phyloP scores from a whole-genome alignment of 2,329 filamentous ascomycete genomes.

The Epichloe sibirici region DNA sequence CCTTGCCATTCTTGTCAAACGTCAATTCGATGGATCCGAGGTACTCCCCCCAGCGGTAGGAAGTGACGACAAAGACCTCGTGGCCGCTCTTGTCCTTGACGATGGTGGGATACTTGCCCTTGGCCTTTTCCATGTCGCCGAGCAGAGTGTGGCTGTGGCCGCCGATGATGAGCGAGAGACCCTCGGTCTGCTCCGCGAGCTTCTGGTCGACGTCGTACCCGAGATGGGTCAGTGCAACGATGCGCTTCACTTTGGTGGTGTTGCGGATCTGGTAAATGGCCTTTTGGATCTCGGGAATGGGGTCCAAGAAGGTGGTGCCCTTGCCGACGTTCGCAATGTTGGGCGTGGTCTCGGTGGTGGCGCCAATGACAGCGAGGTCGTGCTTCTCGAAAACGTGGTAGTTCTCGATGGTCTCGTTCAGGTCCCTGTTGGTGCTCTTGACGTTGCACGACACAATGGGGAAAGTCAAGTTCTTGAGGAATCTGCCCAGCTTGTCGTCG shows the following conservation, averaged over 20 bases:
- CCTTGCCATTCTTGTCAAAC: slow-evolving; percentile 47
- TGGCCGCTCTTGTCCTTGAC: slow-evolving; percentile 47
- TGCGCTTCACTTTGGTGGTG: slow-evolving; percentile 50
- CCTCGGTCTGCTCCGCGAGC: slow-evolving; percentile 46
- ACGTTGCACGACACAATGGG: slow-evolving; percentile 53
- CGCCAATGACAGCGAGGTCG: slow-evolving; percentile 49
- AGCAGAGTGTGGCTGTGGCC: slow-evolving; percentile 50
- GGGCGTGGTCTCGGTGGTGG: slow-evolving; percentile 28
- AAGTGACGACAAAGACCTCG: slow-evolving; percentile 56
- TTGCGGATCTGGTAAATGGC: slow-evolving; percentile 49
- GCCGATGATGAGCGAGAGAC: slow-evolving; percentile 56
- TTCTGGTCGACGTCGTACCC: slow-evolving; percentile 52
- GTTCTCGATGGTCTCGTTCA: slow-evolving; percentile 52
- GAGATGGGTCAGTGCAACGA: slow-evolving; percentile 55
- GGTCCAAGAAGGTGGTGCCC: slow-evolving; percentile 45
- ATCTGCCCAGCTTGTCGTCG: slow-evolving; percentile 48
- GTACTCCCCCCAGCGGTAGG: slow-evolving; percentile 60
- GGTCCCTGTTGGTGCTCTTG: slow-evolving; percentile 42
- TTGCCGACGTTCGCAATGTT: slow-evolving; percentile 46
- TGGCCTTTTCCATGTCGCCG: slow-evolving; percentile 43
- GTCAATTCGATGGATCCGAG: slow-evolving; percentile 55
- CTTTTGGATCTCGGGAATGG: slow-evolving; percentile 44
- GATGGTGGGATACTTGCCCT: slow-evolving; percentile 52
- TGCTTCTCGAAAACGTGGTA: slow-evolving; percentile 53
- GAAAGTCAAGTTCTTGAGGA: slow-evolving; percentile 51